Conservation (phyloP, 140 eudicot genomes). For the Flaveria floridana region DNA sequence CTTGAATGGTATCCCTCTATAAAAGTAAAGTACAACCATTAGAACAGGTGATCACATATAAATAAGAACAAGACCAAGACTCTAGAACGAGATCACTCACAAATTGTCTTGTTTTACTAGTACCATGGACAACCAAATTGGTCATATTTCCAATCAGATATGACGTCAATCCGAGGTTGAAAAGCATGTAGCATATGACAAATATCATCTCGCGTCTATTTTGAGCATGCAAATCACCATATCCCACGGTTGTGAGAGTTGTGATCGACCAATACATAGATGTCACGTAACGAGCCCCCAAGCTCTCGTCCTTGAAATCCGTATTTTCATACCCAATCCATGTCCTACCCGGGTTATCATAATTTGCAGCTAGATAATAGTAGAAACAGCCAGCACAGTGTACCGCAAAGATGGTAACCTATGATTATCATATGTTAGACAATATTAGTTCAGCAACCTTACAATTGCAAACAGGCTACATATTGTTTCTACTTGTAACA, state of each 20-base stretch:
- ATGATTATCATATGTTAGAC: slow-evolving; percentile 12
- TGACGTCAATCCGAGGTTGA: slow-evolving; percentile 68
- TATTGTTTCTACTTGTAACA: neutral
- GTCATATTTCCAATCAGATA: slow-evolving; percentile 94
- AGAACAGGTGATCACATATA: neutral
- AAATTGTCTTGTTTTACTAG: slow-evolving; percentile 60
- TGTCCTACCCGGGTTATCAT: slow-evolving; percentile 47
- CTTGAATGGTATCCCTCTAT: slow-evolving; percentile 70
- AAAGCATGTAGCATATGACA: slow-evolving; percentile 65
- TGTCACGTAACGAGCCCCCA: slow-evolving; percentile 37
- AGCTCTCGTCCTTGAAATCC: slow-evolving; percentile 29
- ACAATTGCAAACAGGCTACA: neutral
- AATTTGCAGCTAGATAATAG: slow-evolving; percentile 61
- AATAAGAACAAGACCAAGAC: neutral
- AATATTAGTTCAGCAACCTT: slow-evolving; percentile 8
- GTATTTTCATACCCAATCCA: slow-evolving; percentile 40
- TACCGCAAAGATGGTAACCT: slow-evolving; percentile 84
- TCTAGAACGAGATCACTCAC: slow-evolving; percentile 34
- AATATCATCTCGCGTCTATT: slow-evolving; percentile 67
- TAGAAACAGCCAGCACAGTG: slow-evolving; percentile 75
- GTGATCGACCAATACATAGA: slow-evolving; percentile 73
- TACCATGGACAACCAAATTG: slow-evolving; percentile 77
- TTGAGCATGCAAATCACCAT: slow-evolving; percentile 80
- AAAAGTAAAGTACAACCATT: neutral
- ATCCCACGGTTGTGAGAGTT: slow-evolving; percentile 71